Conservation (phyloP, 2,329 filamentous ascomycete species). For the Penicillium sp. region DNA sequence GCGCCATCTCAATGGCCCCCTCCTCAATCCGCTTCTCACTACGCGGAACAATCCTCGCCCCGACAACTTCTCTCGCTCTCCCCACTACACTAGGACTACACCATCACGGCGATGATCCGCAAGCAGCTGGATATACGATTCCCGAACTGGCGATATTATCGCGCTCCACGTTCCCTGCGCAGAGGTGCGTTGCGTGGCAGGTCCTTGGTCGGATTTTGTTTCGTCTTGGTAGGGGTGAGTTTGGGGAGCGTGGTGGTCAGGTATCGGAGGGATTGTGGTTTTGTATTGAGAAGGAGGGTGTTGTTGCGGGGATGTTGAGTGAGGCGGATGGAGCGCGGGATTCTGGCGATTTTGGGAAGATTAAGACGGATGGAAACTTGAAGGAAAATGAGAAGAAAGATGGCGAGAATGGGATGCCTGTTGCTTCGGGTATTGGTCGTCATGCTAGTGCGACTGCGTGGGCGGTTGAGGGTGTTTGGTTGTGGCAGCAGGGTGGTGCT, state of each 20-base stretch:
- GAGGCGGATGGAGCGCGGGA: constrained; percentile 68
- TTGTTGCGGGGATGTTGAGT: constrained; percentile 75
- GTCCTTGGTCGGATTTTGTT: constrained; percentile 85
- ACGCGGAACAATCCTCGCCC: constrained; percentile 76
- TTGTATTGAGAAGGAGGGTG: constrained; percentile 73
- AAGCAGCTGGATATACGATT: constrained; percentile 92
- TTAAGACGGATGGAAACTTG: not conserved
- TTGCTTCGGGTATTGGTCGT: constrained; percentile 44
- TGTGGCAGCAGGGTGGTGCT: constrained; percentile 74
- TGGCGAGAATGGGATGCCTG: constrained; percentile 6
- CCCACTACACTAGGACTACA: constrained; percentile 82
- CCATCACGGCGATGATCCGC: constrained; percentile 89
- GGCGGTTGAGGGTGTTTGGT: constrained; percentile 87
- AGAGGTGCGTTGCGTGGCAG: constrained; percentile 90
- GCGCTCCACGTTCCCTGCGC: constrained; percentile 79
- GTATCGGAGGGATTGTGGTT: constrained; percentile 82
- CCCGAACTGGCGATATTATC: constrained; percentile 81
- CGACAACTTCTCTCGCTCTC: constrained; percentile 72
- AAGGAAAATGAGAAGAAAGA: constrained; percentile 4
- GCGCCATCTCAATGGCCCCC: constrained; percentile 65
- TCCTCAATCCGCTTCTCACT: constrained; percentile 89
- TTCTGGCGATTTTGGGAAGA: constrained; percentile 35
- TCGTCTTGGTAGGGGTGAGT: constrained; percentile 75
- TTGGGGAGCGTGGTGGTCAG: constrained; percentile 63
- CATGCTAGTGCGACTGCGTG: constrained; percentile 83